Base-by-base conservation (phyloP, 768 basidiomycete species). In the Myochromella boudieri region DNA sequence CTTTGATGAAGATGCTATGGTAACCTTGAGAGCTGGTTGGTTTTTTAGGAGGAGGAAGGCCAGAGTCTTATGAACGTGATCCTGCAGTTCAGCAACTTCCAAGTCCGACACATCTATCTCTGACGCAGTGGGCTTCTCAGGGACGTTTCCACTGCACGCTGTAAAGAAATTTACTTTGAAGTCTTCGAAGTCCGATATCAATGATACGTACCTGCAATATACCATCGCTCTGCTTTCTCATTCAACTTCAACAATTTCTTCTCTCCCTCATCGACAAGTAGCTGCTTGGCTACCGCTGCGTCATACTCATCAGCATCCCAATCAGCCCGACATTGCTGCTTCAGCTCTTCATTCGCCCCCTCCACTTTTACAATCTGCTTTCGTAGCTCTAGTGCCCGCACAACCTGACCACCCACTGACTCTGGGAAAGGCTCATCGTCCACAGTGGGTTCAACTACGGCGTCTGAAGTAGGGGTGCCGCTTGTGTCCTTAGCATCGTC, bases 401-500 rank as follows among this genome's bases (percentile, higher is more conserved):
- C 17, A 2, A 58, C 38, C 8, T 49, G 52, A 0, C 44, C 52
- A 7, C 9, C 31, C 12, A 24, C 33, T 6, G 25, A 32, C 25
- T 47, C 45, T 20, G 54, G 49, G 3, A 54, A 26, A 8, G 44
- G 32, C n/a, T 40, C 49, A 3, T 48, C 39, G 18, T 45, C 46
- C 6, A 26, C 42, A 14, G 25, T 20, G 21, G n/a, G n/a, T n/a
- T n/a, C n/a, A n/a, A n/a, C n/a, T n/a, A n/a, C n/a, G n/a, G n/a
- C n/a, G n/a, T n/a, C n/a, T n/a, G n/a, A n/a, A n/a, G n/a, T n/a
- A n/a, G n/a, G n/a, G n/a, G n/a, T n/a, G n/a, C n/a, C n/a, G n/a
- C n/a, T n/a, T n/a, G n/a, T n/a, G n/a, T n/a, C n/a, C n/a, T n/a
- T n/a, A n/a, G n/a, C n/a, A n/a, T n/a, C n/a, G n/a, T n/a, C n/a